phyloP scores from a whole-genome alignment of 2,329 filamentous ascomycete genomes.

The Clarireedia sp. region DNA sequence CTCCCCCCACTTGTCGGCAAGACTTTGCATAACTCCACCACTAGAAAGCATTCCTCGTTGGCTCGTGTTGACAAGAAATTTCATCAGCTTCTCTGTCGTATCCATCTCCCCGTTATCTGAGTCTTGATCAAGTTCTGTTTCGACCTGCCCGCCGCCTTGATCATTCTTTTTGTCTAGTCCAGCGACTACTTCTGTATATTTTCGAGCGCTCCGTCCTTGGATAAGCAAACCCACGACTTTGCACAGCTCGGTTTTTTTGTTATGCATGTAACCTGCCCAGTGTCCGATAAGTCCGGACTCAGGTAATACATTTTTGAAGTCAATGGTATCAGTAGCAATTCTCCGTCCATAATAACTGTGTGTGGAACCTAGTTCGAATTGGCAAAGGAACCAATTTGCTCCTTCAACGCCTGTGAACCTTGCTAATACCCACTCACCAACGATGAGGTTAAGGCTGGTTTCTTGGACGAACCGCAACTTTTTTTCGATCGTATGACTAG shows the following conservation, averaged over 20 bases:
- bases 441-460: constrained; percentile 22
- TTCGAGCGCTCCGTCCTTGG: constrained; percentile 5
- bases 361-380: constrained; percentile 27
- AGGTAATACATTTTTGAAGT: constrained; percentile 12
- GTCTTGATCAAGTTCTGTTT: constrained; percentile 4
- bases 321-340: constrained; percentile 16
- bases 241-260: constrained; percentile 15
- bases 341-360: constrained; percentile 26
- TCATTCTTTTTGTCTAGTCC: constrained; percentile 1
- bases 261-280: constrained; percentile 16
- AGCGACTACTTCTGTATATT: constrained; percentile 6
- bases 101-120: constrained; percentile 7
- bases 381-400: constrained; percentile 30
- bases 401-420: constrained; percentile 27
- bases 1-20: constrained; percentile 24
- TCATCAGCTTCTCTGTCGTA: constrained; percentile 5
- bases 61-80: background rate
- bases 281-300: constrained; percentile 10
- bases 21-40: constrained; percentile 22
- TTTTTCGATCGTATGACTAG: constrained; percentile 12
- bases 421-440: constrained; percentile 31
- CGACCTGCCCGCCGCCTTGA: background rate
- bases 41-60: constrained; percentile 12
- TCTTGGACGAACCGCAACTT: constrained; percentile 30
- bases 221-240: constrained; percentile 4